Evolutionary conservation across 1,284 basidiomycete genomes (phyloP).

Genomic region (Agaricales sp.): DNA sequence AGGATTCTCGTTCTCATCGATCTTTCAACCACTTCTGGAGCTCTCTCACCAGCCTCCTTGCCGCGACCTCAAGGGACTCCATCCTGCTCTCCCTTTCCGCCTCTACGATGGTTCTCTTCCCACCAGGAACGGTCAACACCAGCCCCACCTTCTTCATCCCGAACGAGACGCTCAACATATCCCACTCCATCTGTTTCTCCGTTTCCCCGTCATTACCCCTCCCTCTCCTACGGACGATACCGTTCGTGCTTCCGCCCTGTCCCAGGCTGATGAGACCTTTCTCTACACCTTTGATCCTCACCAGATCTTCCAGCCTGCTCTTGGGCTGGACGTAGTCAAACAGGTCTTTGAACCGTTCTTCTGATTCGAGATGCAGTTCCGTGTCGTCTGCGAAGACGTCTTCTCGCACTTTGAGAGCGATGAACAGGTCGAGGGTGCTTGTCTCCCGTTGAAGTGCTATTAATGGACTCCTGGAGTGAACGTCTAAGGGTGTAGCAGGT

Average conservation of each 20-base stretch:
- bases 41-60: conserved; percentile 37
- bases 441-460: conserved; percentile 55
- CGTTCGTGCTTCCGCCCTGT: conserved; percentile 6
- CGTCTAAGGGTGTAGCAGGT: conserved; percentile 13
- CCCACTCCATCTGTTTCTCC: background rate
- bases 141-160: conserved; percentile 48
- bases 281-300: conserved; percentile 46
- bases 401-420: conserved; percentile 65
- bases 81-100: conserved; percentile 34
- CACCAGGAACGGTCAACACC: conserved; percentile 26
- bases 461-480: conserved; percentile 10
- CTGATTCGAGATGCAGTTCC: conserved; percentile 60
- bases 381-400: conserved; percentile 64
- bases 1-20: no score
- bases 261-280: conserved; percentile 38
- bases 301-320: conserved; percentile 60
- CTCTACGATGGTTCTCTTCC: conserved; percentile 49
- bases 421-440: conserved; percentile 61
- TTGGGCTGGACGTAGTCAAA: conserved; percentile 68
- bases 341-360: conserved; percentile 63
- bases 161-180: conserved; percentile 41
- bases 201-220: background rate
- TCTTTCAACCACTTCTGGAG: conserved; percentile 20
- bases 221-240: conserved; percentile 7
- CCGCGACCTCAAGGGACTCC: conserved; percentile 49